phyloP scores from a whole-genome alignment of 352 stramenopile species.

The Phytophthora cryptogea region DNA sequence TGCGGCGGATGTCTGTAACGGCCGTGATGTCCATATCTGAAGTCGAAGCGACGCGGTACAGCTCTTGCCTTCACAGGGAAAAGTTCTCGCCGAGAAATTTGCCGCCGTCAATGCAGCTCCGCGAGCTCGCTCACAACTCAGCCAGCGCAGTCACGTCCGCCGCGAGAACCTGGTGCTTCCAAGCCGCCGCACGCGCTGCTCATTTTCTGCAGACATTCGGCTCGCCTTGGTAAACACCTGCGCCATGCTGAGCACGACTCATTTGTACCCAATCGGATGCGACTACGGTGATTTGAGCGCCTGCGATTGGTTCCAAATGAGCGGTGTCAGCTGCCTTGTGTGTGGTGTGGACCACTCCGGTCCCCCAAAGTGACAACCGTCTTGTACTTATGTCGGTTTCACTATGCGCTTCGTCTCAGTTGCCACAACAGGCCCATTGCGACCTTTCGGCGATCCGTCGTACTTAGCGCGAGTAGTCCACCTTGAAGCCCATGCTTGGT shows the following conservation, averaged over 20 bases:
- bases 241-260: not conserved
- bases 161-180: not conserved
- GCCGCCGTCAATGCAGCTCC: too few relatives aligned
- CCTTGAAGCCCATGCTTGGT: conserved; percentile 35
- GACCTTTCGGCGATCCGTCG: conserved; percentile 24
- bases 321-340: conserved; percentile 13
- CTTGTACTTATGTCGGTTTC: conserved; percentile 7
- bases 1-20: conserved; percentile 5
- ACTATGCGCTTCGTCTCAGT: conserved; percentile 32
- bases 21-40: conserved; percentile 18
- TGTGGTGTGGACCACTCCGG: not conserved
- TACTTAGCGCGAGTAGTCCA: conserved; percentile 32
- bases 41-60: conserved; percentile 16
- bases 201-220: not conserved
- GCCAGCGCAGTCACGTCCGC: not conserved
- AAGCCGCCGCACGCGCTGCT: not conserved
- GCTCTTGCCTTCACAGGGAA: not conserved
- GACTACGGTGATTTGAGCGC: not conserved
- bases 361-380: conserved; percentile 23
- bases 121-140: not conserved
- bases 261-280: conserved; percentile 7
- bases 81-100: too few relatives aligned
- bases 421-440: conserved; percentile 11
- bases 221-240: not conserved
- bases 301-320: conserved; percentile 18